Conservation (phyloP, 768 basidiomycete species). For the Phaeotremella fagi region DNA sequence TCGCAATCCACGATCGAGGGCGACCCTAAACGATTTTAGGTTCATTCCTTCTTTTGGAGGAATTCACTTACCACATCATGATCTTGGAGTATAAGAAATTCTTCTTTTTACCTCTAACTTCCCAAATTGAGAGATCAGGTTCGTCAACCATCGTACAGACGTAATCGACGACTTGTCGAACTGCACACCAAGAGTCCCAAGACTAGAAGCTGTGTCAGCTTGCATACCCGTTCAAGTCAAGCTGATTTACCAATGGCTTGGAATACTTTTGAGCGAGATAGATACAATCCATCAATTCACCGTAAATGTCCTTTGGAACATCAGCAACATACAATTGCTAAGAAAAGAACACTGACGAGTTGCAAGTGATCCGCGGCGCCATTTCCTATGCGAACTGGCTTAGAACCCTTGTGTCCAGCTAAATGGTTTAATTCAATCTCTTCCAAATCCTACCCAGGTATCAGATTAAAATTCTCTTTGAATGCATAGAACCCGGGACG, state of each 20-base stretch:
- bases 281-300: constrained; percentile 90
- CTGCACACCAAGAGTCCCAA: constrained; percentile 49
- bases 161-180: constrained; percentile 50
- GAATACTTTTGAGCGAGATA: constrained; percentile 83
- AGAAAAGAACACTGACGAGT: no score
- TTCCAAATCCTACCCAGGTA: constrained; percentile 57
- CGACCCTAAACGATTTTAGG: constrained; percentile 61
- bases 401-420: constrained; percentile 56
- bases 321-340: no score
- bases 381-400: constrained; percentile 68
- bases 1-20: constrained; percentile 87
- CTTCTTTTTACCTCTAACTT: constrained; percentile 77
- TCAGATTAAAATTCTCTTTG: not conserved
- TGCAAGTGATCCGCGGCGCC: constrained; percentile 93
- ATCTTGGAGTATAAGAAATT: constrained; percentile 93
- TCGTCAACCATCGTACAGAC: constrained; percentile 68
- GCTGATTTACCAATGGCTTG: constrained; percentile 53
- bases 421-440: constrained; percentile 80
- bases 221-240: not conserved
- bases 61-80: constrained; percentile 71
- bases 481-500: not conserved
- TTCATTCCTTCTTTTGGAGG: not conserved
- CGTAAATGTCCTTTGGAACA: constrained; percentile 93
- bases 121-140: constrained; percentile 71
- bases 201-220: constrained; percentile 10